Conservation (phyloP, 768 basidiomycete species). For the Tricholoma hemisulphureum region DNA sequence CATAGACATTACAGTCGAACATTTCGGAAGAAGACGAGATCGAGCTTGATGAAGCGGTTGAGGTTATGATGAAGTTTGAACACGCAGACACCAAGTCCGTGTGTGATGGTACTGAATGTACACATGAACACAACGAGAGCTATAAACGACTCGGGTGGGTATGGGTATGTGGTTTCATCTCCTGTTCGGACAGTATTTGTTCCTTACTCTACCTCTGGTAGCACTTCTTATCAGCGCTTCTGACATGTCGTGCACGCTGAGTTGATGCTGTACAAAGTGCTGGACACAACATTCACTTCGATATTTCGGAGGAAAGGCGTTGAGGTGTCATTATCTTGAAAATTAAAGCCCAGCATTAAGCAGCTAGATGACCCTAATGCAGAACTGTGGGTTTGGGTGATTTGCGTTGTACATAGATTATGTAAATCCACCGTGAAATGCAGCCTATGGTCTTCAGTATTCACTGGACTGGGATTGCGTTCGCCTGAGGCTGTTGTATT, state of each 20-base stretch:
- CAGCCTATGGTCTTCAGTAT: too few species aligned
- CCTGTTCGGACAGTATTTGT: background rate
- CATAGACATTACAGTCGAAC: background rate
- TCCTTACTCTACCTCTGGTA: background rate
- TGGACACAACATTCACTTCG: background rate
- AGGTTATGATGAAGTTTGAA: background rate
- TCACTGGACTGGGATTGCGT: too few species aligned
- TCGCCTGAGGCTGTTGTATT: too few species aligned
- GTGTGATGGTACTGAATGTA: background rate
- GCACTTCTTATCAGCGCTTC: background rate
- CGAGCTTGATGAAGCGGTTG: background rate
- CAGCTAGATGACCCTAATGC: too few species aligned
- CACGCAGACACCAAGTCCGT: background rate
- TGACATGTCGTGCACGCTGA: background rate
- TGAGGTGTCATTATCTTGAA: background rate
- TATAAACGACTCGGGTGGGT: background rate
- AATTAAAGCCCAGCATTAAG: too few species aligned
- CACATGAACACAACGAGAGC: background rate
- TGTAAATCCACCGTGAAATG: too few species aligned
- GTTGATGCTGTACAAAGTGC: background rate
- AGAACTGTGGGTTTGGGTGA: too few species aligned
- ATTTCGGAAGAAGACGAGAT: background rate
- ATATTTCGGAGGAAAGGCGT: background rate
- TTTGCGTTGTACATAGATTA: too few species aligned
- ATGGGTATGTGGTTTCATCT: background rate